A percentile compares a stretch with the other conserved stretches of the same genome.
Evolutionary conservation across 139 green algal genomes (phyloP).

Genomic region (Chlamydomonas sp.): DNA sequence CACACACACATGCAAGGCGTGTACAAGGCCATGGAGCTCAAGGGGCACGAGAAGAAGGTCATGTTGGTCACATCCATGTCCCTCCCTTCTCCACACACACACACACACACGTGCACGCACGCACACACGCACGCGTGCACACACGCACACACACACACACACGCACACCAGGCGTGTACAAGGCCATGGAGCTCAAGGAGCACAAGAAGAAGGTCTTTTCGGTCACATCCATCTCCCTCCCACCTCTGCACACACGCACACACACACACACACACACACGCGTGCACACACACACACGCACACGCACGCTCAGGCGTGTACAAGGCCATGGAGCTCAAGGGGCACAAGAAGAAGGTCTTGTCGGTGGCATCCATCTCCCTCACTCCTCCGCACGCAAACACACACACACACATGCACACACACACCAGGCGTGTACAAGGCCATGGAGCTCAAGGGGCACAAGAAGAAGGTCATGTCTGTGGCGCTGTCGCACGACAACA

Average conservation of each 20-base stretch:
- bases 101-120: too few relatives aligned
- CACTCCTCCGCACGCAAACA: too few relatives aligned
- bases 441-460: constrained; percentile 39
- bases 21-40: constrained; percentile 24
- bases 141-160: too few relatives aligned
- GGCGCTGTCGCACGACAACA: constrained; percentile 38
- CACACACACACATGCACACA: too few relatives aligned
- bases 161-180: constrained; percentile 21
- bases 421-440: constrained; percentile 26
- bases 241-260: too few relatives aligned
- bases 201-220: constrained; percentile 43
- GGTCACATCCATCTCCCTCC: too few relatives aligned
- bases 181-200: constrained; percentile 31
- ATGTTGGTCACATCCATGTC: constrained; percentile 8
- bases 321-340: constrained; percentile 37
- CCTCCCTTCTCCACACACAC: too few relatives aligned
- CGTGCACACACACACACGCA: not conserved
- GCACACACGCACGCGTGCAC: too few relatives aligned
- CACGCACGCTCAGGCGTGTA: not conserved
- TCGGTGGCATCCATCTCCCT: too few relatives aligned
- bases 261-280: too few relatives aligned
- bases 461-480: constrained; percentile 37
- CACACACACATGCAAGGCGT: too few relatives aligned
- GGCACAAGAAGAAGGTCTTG: constrained; percentile 38
- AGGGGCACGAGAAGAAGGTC: constrained; percentile 24